Conservation (phyloP, 1,284 basidiomycete species). For the Ustilago crameri region DNA sequence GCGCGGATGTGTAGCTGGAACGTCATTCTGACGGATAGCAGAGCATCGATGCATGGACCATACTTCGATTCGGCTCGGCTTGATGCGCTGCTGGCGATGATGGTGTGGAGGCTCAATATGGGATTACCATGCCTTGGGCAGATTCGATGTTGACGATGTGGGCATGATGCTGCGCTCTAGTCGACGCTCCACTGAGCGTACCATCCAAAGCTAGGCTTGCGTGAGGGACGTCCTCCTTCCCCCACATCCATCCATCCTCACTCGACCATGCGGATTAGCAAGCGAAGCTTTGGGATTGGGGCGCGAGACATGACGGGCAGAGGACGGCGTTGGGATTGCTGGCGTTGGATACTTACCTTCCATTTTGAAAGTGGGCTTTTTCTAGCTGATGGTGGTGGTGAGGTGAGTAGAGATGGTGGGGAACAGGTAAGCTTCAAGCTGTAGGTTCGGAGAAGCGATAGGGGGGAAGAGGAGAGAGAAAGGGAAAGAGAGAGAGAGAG, state of each 20-base stretch:
- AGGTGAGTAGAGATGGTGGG: slow-evolving; percentile 22
- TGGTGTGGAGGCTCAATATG: background rate
- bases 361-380: slow-evolving; percentile 29
- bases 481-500: background rate
- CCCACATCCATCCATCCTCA: background rate
- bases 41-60: too few relatives aligned
- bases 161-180: too few relatives aligned
- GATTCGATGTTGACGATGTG: background rate
- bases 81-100: background rate
- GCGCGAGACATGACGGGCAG: background rate
- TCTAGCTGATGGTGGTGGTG: slow-evolving; percentile 9
- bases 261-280: background rate
- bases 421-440: slow-evolving; percentile 8
- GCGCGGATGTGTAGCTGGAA: background rate
- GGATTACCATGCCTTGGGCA: background rate
- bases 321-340: slow-evolving; percentile 4
- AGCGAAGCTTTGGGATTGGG: background rate
- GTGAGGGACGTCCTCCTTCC: too few relatives aligned
- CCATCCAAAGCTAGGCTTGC: too few relatives aligned
- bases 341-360: slow-evolving; percentile 38
- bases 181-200: too few relatives aligned
- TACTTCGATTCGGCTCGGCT: too few relatives aligned
- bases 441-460: slow-evolving; percentile 9
- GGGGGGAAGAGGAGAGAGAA: background rate
- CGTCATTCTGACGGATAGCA: too few relatives aligned